Conservation (phyloP, 495 filamentous ascomycete genomes). For the Aspergillus affinis region DNA sequence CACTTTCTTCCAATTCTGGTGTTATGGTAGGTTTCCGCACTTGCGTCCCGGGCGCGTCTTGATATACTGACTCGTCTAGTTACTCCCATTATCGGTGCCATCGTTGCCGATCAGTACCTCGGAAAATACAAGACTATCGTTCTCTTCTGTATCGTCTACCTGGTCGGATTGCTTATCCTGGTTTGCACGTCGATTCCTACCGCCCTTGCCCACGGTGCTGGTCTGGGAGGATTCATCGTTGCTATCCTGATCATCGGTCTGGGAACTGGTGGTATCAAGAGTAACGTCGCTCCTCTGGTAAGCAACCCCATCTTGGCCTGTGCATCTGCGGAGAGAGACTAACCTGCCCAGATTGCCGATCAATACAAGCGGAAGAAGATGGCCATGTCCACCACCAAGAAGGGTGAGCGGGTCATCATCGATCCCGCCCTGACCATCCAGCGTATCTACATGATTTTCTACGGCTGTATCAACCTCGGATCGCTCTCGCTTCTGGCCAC, state of each 20-base stretch:
- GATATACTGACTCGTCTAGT: slow-evolving; percentile 25
- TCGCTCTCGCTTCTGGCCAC: slow-evolving; percentile 63
- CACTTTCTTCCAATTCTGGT: slow-evolving; percentile 66
- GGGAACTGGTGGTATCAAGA: slow-evolving; percentile 73
- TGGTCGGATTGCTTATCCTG: slow-evolving; percentile 49
- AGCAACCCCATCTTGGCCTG: neutral
- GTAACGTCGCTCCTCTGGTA: slow-evolving; percentile 53
- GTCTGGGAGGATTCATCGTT: slow-evolving; percentile 50
- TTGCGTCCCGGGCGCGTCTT: neutral
- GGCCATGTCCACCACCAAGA: slow-evolving; percentile 49
- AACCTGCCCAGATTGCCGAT: slow-evolving; percentile 59
- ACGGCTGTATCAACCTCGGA: slow-evolving; percentile 77
- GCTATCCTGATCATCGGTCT: slow-evolving; percentile 48
- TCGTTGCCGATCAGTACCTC: slow-evolving; percentile 64
- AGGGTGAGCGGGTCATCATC: slow-evolving; percentile 72
- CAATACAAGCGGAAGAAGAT: slow-evolving; percentile 68
- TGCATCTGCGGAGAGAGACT: neutral
- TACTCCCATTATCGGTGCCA: slow-evolving; percentile 58
- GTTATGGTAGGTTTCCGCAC: slow-evolving; percentile 38
- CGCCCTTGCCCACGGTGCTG: slow-evolving; percentile 45
- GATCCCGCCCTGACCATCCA: slow-evolving; percentile 74
- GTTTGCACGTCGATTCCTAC: slow-evolving; percentile 49
- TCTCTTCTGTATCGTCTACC: slow-evolving; percentile 50
- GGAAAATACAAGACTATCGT: slow-evolving; percentile 71
- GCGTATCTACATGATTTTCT: slow-evolving; percentile 74